Conservation (phyloP, 306 rosid genomes). For the Hylodesmum podocarpum region DNA sequence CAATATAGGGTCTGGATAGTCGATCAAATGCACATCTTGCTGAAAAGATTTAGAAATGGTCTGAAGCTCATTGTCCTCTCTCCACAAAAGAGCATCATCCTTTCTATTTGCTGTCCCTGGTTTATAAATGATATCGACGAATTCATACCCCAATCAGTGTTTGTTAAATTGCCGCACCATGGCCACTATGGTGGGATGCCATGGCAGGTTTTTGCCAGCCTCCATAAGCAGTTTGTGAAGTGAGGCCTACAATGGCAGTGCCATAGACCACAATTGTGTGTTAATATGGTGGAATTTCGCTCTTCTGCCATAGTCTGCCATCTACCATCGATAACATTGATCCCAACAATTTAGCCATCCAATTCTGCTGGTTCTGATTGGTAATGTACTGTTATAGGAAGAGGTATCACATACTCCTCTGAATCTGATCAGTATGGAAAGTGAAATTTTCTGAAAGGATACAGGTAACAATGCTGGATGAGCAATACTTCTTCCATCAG, state of each 20-base stretch:
- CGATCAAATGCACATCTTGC: background rate
- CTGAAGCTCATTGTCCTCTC: background rate
- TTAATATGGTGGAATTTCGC: no score
- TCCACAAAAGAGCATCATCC: background rate
- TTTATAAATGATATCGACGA: background rate
- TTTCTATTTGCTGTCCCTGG: background rate
- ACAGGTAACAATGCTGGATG: background rate
- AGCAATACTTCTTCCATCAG: background rate
- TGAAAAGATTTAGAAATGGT: background rate
- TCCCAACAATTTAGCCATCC: background rate
- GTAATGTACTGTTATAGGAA: background rate
- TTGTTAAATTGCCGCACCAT: no score
- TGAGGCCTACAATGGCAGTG: no score
- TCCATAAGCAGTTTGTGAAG: no score
- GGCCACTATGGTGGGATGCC: no score
- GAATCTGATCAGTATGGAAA: background rate
- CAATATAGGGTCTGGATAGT: no score
- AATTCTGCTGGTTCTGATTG: background rate
- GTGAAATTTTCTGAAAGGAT: background rate
- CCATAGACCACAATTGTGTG: no score
- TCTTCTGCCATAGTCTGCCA: no score
- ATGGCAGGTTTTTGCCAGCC: no score
- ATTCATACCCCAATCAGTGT: no score
- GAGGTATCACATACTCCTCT: background rate
- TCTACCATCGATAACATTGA: no score